Evolutionary conservation across 257 asterid species (phyloP), one percentile per base, ranked within the genome.

Genomic region (Penstemon eatonii): DNA sequence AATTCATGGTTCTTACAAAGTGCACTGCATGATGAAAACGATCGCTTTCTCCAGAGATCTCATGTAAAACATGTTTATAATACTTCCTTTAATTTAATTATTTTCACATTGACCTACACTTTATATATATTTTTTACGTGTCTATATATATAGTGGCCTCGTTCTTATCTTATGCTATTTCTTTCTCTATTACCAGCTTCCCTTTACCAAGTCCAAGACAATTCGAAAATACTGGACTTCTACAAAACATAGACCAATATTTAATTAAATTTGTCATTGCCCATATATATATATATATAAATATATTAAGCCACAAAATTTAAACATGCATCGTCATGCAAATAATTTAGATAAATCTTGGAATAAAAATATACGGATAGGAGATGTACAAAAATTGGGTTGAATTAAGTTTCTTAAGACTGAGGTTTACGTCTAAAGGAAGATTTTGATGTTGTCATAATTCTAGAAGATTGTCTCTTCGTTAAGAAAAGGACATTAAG

Each of bases 381-480:
- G 2, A 25, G 33, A 25, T 1, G 33, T 25, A 25, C 33, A 25
- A 25, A 25, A 25, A 25, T 25, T 25, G 33, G 33, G 33, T 25
- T 25, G 33, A 25, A 2, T 25, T 25, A 25, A 7, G 15, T 60
- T 60, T 6, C 37, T 39, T 60, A 60, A 7, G 65, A 60, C 44
- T 41, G 41, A 41, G 49, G 6, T 40, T 39, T 11, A 39, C 36
- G 50, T 12, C n/a, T 4, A 8, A 4, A 41, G 15, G 9, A 39
- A 58, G 63, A 58, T 58, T 10, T 12, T 39, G 51, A 41, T 42
- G 33, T 41, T 33, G 66, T 60, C 66, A 60, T 7, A 8, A 11
- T 60, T 25, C 52, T 42, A 60, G 66, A 60, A 60, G 52, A 42
- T n/a, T 42, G 51, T 60, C 38, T 46, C 0, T 13, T 60, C 7